Conservation (phyloP, 306 rosid genomes). For the Sicyos baderoa region DNA sequence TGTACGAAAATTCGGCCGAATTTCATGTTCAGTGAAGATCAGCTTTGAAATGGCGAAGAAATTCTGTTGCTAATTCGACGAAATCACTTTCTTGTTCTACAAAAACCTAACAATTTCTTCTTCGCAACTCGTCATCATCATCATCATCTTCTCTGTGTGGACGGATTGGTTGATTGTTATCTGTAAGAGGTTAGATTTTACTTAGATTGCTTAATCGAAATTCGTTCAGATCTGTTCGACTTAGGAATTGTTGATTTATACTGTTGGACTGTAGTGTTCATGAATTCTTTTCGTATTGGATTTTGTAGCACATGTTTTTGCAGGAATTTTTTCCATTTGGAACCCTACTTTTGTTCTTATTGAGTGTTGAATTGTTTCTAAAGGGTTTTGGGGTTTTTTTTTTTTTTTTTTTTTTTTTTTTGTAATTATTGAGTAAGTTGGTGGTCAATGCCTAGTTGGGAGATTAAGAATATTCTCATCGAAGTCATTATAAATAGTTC, state of each 20-base stretch:
- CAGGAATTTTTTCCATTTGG: not conserved
- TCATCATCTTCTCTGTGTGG: not conserved
- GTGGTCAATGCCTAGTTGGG: too few relatives aligned
- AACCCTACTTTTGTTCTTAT: not conserved
- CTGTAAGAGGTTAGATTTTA: slow-evolving; percentile 2
- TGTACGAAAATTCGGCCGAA: not conserved
- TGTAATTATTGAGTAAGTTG: too few relatives aligned
- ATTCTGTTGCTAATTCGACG: slow-evolving; percentile 3
- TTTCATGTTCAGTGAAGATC: too few relatives aligned
- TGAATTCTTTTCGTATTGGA: slow-evolving; percentile 6
- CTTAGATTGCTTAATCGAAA: slow-evolving; percentile 9
- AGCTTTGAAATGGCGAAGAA: not conserved
- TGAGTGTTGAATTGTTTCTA: not conserved
- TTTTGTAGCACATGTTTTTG: not conserved
- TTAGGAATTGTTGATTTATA: not conserved
- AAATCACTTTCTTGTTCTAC: not conserved
- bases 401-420: not conserved
- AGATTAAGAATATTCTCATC: too few relatives aligned
- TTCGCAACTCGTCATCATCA: not conserved
- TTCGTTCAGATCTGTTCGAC: slow-evolving; percentile 10
- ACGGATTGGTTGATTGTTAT: not conserved
- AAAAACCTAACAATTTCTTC: slow-evolving; percentile 8
- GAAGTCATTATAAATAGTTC: too few relatives aligned
- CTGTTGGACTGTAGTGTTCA: not conserved
- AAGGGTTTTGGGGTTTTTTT: not conserved